Evolutionary conservation across 176 grass and related monocot species (phyloP).

Genomic region (Tillandsia leiboldiana): DNA sequence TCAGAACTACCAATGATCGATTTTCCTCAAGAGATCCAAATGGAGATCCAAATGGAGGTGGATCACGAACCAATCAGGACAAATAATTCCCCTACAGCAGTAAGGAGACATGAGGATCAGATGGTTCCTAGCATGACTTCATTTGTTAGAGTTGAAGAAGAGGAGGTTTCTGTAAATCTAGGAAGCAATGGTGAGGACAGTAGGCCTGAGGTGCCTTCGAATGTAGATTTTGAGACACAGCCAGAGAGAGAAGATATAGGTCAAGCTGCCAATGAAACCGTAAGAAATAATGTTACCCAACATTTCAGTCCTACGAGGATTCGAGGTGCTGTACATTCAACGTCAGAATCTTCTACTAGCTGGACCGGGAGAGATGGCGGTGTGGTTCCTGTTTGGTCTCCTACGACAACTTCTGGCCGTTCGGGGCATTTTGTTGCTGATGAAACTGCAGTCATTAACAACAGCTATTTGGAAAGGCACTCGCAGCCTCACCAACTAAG

Average conservation of each 20-base stretch:
- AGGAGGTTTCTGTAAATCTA: constrained; percentile 48
- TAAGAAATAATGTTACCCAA: constrained; percentile 33
- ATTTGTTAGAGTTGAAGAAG: constrained; percentile 48
- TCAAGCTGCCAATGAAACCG: background rate
- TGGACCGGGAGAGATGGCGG: constrained; percentile 74
- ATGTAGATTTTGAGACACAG: constrained; percentile 17
- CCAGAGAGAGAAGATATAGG: constrained; percentile 13
- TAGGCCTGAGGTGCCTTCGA: constrained; percentile 56
- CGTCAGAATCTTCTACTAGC: constrained; percentile 55
- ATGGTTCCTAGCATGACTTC: constrained; percentile 93
- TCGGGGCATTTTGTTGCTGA: constrained; percentile 47
- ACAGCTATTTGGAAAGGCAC: constrained; percentile 55
- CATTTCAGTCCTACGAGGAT: constrained; percentile 21
- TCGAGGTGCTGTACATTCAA: constrained; percentile 17
- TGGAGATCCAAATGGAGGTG: constrained; percentile 76
- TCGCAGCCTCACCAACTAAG: constrained; percentile 56
- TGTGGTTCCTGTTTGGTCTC: constrained; percentile 86
- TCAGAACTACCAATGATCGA: constrained; percentile 54
- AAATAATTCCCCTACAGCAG: constrained; percentile 25
- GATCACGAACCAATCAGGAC: constrained; percentile 32
- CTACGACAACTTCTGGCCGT: constrained; percentile 52
- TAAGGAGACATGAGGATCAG: constrained; percentile 55
- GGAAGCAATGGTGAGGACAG: constrained; percentile 31
- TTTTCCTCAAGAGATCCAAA: constrained; percentile 56
- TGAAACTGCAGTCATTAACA: constrained; percentile 50